These are phyloP conservation scores for Dryadomyces sulphureus DNA, from an alignment of 2,329 filamentous ascomycete species.

Conservation along the genomic window DNA sequence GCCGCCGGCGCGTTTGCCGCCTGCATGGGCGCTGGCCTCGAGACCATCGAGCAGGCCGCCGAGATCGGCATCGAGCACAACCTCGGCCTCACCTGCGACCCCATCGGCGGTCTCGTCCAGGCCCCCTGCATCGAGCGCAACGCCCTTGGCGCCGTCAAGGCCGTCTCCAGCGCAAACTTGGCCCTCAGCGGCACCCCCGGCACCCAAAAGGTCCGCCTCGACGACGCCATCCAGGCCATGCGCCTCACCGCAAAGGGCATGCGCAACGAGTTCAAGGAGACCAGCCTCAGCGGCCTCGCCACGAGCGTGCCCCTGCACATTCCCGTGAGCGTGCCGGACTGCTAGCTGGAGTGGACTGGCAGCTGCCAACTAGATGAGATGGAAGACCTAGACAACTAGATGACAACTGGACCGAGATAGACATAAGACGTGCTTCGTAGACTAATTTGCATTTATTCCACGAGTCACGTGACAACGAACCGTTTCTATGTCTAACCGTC, in stretches of 20 bases:
- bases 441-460: too few relatives aligned
- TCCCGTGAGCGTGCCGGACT: conserved; percentile 36
- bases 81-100: conserved; percentile 33
- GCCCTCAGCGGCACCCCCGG: conserved; percentile 28
- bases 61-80: conserved; percentile 40
- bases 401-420: too few relatives aligned
- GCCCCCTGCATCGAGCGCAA: conserved; percentile 37
- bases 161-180: conserved; percentile 33
- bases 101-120: conserved; percentile 34
- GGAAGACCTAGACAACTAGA: too few relatives aligned
- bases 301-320: conserved; percentile 34
- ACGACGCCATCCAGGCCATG: conserved; percentile 36
- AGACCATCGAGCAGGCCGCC: conserved; percentile 34
- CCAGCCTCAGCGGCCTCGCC: conserved; percentile 24
- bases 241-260: conserved; percentile 33
- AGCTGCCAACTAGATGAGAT: too few relatives aligned
- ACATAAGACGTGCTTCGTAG: too few relatives aligned
- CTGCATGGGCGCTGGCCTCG: conserved; percentile 34
- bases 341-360: conserved; percentile 17
- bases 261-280: conserved; percentile 39
- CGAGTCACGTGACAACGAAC: too few relatives aligned
- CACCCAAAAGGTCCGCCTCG: conserved; percentile 31
- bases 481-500: too few relatives aligned
- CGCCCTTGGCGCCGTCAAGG: conserved; percentile 34
- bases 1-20: conserved; percentile 34